Conservation (phyloP, 768 basidiomycete genomes). For the Hygrocybe coccinea region DNA sequence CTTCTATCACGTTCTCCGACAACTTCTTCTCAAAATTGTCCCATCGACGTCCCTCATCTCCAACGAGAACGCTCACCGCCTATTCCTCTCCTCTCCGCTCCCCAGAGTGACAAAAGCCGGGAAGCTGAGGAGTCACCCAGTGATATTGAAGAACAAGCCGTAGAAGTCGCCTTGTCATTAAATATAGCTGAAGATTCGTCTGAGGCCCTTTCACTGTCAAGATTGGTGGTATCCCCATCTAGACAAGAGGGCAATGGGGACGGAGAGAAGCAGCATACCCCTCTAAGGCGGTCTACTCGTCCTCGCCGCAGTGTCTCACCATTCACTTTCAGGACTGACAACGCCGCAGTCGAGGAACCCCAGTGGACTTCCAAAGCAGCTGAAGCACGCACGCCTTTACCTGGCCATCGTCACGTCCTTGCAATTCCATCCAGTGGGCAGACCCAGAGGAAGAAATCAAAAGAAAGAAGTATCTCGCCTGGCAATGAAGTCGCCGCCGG, state of each 20-base stretch:
- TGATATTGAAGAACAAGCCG: background rate
- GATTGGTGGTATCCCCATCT: background rate
- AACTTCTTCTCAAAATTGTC: background rate
- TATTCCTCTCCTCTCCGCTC: background rate
- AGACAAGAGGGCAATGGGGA: background rate
- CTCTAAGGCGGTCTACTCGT: slow-evolving; percentile 37
- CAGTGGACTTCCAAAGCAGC: background rate
- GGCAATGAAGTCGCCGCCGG: background rate
- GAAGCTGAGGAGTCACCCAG: background rate
- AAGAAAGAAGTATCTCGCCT: slow-evolving; percentile 4
- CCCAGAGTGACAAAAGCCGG: background rate
- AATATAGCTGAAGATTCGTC: background rate
- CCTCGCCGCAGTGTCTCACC: slow-evolving; percentile 35
- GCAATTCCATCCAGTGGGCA: slow-evolving; percentile 11
- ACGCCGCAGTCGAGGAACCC: background rate
- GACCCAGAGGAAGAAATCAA: slow-evolving; percentile 21
- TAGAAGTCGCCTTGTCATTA: background rate
- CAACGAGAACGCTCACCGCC: background rate
- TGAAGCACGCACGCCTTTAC: slow-evolving; percentile 5
- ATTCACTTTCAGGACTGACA: slow-evolving; percentile 11
- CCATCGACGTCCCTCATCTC: background rate
- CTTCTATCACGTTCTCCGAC: slow-evolving; percentile 19
- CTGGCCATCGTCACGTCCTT: background rate
- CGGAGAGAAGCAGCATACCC: slow-evolving; percentile 18
- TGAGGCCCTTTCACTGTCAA: background rate